Evolutionary conservation across 2,329 filamentous ascomycete genomes (phyloP).

Genomic region (Claviceps fusiformis): DNA sequence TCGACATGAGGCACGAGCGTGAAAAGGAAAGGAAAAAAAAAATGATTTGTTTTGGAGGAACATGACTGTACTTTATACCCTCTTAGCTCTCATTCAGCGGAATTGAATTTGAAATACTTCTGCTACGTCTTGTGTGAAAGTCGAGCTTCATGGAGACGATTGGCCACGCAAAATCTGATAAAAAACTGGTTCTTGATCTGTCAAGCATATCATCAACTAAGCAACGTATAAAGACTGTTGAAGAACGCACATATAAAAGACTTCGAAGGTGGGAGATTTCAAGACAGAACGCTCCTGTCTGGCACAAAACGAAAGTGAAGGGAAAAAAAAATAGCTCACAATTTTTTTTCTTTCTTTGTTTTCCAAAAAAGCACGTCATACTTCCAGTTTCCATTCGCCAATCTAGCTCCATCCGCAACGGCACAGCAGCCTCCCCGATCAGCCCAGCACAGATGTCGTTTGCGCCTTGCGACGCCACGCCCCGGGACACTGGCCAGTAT

Average conservation of each 20-base stretch:
- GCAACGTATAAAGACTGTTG: too few species aligned
- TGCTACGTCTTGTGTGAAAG: neutral
- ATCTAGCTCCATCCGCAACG: neutral
- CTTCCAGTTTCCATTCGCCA: neutral
- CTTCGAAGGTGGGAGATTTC: too few species aligned
- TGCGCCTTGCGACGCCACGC: neutral
- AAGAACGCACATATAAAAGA: neutral
- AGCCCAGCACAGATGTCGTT: neutral
- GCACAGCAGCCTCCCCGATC: neutral
- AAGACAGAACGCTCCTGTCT: too few species aligned
- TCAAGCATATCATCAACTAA: neutral
- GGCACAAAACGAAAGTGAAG: too few species aligned
- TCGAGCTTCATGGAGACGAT: neutral
- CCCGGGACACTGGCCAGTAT: neutral
- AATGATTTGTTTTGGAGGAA: neutral
- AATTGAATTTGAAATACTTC: neutral
- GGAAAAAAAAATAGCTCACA: too few species aligned
- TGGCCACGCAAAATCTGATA: neutral
- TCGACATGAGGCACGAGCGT: neutral
- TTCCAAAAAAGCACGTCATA: neutral
- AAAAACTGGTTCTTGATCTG: neutral
- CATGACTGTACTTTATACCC: neutral
- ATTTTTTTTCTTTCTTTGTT: too few species aligned
- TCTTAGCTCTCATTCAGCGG: neutral
- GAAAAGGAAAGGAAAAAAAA: slow-evolving; percentile 2